Evolutionary conservation across 805 yeast genomes (phyloP).

Genomic region (Wickerhamomyces rabaulensis): DNA sequence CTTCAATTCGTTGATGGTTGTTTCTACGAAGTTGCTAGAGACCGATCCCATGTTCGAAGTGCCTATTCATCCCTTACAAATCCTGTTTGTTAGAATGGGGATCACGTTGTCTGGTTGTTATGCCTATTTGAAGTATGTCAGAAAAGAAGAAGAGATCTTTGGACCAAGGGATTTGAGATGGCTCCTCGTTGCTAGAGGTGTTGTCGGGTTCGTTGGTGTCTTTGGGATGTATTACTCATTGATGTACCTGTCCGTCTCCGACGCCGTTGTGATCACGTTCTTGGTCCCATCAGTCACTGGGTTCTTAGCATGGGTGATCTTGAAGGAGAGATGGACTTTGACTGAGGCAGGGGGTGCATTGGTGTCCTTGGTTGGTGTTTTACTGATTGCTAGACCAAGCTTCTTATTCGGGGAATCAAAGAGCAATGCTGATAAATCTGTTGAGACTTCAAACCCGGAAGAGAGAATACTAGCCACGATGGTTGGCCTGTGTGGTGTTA

Average conservation of each 20-base stretch:
- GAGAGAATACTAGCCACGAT: constrained; percentile 57
- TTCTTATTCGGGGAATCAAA: constrained; percentile 53
- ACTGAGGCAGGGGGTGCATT: constrained; percentile 67
- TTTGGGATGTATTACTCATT: constrained; percentile 73
- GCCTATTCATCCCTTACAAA: constrained; percentile 74
- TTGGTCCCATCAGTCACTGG: constrained; percentile 75
- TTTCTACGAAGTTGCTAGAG: constrained; percentile 69
- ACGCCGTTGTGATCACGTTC: constrained; percentile 77
- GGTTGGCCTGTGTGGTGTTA: constrained; percentile 61
- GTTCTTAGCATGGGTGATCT: constrained; percentile 58
- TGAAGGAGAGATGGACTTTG: constrained; percentile 61
- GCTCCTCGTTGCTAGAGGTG: constrained; percentile 56
- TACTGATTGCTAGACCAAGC: constrained; percentile 76
- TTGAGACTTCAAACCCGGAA: constrained; percentile 48
- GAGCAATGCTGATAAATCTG: constrained; percentile 26
- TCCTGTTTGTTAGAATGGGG: constrained; percentile 70
- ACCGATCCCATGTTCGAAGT: constrained; percentile 52
- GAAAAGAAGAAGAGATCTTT: constrained; percentile 56
- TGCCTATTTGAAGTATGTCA: constrained; percentile 45
- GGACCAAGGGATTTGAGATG: constrained; percentile 60
- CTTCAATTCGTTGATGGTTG: constrained; percentile 72
- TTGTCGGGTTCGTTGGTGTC: constrained; percentile 75
- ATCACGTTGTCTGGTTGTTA: constrained; percentile 61
- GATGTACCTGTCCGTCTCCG: constrained; percentile 69
- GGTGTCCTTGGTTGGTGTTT: constrained; percentile 67